These are phyloP conservation scores for Moringa oleifera DNA, from an alignment of 345 rosid species.

Conservation along the genomic window DNA sequence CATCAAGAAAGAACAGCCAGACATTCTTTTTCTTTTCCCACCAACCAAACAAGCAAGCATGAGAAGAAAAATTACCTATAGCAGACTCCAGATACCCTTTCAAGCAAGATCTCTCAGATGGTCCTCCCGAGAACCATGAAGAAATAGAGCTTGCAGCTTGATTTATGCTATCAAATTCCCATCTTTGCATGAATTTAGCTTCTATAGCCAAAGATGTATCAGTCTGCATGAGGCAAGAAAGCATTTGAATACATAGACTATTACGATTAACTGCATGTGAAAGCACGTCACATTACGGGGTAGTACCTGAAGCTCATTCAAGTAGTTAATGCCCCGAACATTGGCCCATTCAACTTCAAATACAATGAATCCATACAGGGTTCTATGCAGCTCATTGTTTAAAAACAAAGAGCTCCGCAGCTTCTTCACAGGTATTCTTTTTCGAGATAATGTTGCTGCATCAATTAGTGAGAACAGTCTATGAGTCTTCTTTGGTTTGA, in stretches of 20 bases:
- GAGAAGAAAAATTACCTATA: constrained; percentile 37
- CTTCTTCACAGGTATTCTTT: constrained; percentile 69
- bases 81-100: constrained; percentile 49
- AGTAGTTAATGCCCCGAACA: constrained; percentile 87
- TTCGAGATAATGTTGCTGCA: constrained; percentile 49
- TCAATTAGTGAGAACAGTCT: constrained; percentile 71
- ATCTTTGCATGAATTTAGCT: constrained; percentile 82
- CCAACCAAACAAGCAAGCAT: not conserved
- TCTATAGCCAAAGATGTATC: constrained; percentile 91
- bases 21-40: not conserved
- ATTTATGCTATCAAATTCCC: constrained; percentile 91
- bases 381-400: constrained; percentile 65
- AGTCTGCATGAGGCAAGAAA: constrained; percentile 50
- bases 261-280: constrained; percentile 5
- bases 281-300: constrained; percentile 13
- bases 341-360: constrained; percentile 80
- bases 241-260: constrained; percentile 19
- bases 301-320: constrained; percentile 88
- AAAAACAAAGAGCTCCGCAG: constrained; percentile 50
- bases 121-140: constrained; percentile 83
- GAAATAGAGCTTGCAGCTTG: constrained; percentile 63
- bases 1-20: too few species aligned
- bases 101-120: constrained; percentile 43
- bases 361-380: constrained; percentile 83
- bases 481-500: constrained; percentile 35